phyloP scores from a whole-genome alignment of 768 basidiomycete species.

The Suillus subaureus region DNA sequence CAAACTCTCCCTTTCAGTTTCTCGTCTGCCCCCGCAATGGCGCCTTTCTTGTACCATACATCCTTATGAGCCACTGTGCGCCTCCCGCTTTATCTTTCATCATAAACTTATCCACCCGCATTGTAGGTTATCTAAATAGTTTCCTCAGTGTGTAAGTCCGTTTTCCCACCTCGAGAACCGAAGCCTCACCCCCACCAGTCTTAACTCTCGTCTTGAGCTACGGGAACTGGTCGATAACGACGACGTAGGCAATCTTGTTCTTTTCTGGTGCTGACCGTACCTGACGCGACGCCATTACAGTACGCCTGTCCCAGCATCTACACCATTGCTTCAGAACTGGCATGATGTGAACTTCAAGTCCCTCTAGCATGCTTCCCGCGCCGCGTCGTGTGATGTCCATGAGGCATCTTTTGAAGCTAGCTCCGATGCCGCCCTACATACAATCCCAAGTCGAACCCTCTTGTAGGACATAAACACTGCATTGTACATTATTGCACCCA shows the following conservation, averaged over 20 bases:
- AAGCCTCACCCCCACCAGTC: conserved; percentile 15
- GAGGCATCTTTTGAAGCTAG: not conserved
- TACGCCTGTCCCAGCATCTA: conserved; percentile 28
- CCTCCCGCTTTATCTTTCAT: not conserved
- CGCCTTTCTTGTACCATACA: conserved; percentile 38
- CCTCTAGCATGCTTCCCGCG: not conserved
- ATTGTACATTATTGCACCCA: conserved; percentile 3
- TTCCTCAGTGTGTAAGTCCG: conserved; percentile 38
- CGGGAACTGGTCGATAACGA: conserved; percentile 31
- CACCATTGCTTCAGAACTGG: conserved; percentile 4
- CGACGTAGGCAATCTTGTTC: conserved; percentile 19
- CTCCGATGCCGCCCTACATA: not conserved
- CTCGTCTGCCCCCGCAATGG: conserved; percentile 38
- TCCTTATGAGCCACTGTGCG: conserved; percentile 41
- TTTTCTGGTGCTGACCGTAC: not conserved
- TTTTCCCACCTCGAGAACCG: too few species aligned
- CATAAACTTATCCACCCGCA: not conserved
- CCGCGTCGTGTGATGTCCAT: not conserved
- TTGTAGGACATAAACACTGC: conserved; percentile 2
- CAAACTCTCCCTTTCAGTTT: conserved; percentile 24
- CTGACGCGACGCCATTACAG: conserved; percentile 9
- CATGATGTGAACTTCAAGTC: not conserved
- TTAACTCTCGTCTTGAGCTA: conserved; percentile 31
- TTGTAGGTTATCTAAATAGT: conserved; percentile 39
- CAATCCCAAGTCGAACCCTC: not conserved